phyloP scores from a whole-genome alignment of 352 stramenopile species.

The Phytopythium litorale region DNA sequence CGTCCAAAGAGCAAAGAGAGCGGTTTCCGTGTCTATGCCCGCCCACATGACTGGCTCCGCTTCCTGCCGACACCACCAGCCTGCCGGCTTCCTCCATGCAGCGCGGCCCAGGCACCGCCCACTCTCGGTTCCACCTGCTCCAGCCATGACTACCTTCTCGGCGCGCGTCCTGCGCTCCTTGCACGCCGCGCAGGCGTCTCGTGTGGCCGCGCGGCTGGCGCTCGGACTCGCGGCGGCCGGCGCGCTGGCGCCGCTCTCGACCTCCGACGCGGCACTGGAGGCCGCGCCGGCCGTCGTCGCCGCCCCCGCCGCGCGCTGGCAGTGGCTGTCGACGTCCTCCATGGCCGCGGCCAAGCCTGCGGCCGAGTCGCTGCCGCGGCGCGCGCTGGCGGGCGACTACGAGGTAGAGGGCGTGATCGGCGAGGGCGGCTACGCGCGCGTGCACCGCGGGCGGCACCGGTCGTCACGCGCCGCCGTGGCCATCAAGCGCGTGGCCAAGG shows the following conservation, averaged over 20 bases:
- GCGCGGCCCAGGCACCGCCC: neutral
- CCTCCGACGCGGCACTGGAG: neutral
- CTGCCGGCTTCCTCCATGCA: neutral
- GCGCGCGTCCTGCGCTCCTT: neutral
- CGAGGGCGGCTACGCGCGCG: conserved; percentile 43
- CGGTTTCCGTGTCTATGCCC: conserved; percentile 1
- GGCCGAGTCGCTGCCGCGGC: neutral
- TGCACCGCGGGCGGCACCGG: conserved; percentile 40
- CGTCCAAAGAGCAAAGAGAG: neutral
- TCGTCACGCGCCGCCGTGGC: conserved; percentile 39
- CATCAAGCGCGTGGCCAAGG: conserved; percentile 53
- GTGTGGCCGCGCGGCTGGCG: neutral
- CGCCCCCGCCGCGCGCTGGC: neutral
- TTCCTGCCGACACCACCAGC: neutral
- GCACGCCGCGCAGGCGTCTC: neutral
- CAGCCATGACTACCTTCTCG: neutral
- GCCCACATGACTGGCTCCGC: neutral
- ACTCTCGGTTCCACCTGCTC: neutral
- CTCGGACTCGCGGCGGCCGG: neutral
- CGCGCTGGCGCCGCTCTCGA: neutral
- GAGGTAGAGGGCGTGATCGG: conserved; percentile 42
- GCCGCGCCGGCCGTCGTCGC: neutral
- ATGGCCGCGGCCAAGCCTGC: neutral
- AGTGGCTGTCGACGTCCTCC: neutral
- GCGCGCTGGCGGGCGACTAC: conserved; percentile 36